A percentile compares a stretch with the other conserved stretches of the same genome.
These are phyloP conservation scores for Zychaea mexicana DNA, from an alignment of 371 early-diverging fungal species.

Conservation along the genomic window DNA sequence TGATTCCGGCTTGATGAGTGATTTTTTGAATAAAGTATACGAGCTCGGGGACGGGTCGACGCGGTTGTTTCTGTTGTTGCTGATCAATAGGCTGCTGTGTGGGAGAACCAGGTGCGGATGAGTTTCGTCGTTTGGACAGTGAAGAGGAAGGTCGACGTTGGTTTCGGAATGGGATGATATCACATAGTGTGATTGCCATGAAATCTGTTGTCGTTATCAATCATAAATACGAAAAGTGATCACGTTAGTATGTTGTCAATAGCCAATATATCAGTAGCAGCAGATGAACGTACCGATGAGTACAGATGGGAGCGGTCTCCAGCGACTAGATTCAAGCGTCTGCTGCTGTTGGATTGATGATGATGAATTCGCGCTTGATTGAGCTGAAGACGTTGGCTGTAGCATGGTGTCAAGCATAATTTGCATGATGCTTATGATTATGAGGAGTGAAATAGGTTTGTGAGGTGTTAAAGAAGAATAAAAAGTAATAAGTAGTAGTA, in stretches of 20 bases:
- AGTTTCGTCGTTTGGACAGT: not conserved
- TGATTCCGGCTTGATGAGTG: slow-evolving; percentile 39
- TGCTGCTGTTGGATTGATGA: not conserved
- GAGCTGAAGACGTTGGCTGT: not conserved
- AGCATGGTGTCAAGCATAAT: slow-evolving; percentile 4
- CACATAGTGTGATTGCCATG: slow-evolving; percentile 24
- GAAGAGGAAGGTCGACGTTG: not conserved
- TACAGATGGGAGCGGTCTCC: slow-evolving; percentile 20
- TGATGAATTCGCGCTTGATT: slow-evolving; percentile 1
- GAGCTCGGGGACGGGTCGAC: slow-evolving; percentile 41
- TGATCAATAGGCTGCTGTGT: not conserved
- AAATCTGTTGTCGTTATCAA: slow-evolving; percentile 15
- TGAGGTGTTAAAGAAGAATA: not conserved
- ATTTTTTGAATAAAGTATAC: slow-evolving; percentile 50
- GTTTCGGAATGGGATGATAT: slow-evolving; percentile 17
- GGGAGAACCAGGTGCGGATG: not conserved
- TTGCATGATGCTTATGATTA: slow-evolving; percentile 10
- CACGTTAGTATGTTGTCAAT: not conserved
- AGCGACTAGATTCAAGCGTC: not conserved
- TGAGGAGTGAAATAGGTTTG: not conserved
- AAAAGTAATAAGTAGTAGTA: not conserved
- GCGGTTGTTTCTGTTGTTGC: not conserved
- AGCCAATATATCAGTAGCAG: not conserved
- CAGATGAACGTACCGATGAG: slow-evolving; percentile 19
- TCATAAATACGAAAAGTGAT: too few species aligned